Evolutionary conservation across 1,139 yeast species (phyloP), one percentile per base, ranked within the genome.

Genomic region (Debaryomycetaceae sp.): DNA sequence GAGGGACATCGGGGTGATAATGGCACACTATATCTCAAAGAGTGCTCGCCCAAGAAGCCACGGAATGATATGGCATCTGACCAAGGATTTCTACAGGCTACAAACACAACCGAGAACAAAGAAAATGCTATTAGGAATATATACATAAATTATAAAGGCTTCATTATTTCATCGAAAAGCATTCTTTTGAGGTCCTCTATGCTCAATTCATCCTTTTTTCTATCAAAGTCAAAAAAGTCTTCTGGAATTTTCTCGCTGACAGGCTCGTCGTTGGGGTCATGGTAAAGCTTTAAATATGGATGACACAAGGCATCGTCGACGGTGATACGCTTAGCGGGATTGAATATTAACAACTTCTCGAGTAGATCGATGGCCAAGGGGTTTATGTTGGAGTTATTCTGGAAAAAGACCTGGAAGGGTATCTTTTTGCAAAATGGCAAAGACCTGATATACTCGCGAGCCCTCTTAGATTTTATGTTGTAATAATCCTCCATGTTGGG

Each of bases 401-500:
- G 75, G 49, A 79, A 68, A 20, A 80, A 62, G 6, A 59, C 60
- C 30, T 62, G 58, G 60, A 78, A 78, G 14, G 74, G 73, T 35
- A 70, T 62, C 49, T 71, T 76, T 45, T 73, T 71, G 49, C 73
- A 72, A 54, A 72, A 73, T n/a, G 95, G 95, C 51, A 89, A 75
- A 23, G 88, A 75, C 41, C 84, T 72, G 46, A 93, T 85, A 65
- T 93, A 93, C 55, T 87, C 95, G 47, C 95, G 76, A 0, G 98
- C 98, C 38, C 97, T 76, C 55, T 81, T 80, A 49, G 89, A 83
- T 64, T 87, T 88, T 56, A 93, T 86, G 49, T 87, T 82, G 57
- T 78, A 77, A 64, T 87, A 81, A 58, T 89, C 97, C 52, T 86
- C 93, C 68, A 81, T 82, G 36, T 79, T 72, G 5, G 99, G 99